Conservation (phyloP, 441 rosid genomes). For the Raphanus hybrid region DNA sequence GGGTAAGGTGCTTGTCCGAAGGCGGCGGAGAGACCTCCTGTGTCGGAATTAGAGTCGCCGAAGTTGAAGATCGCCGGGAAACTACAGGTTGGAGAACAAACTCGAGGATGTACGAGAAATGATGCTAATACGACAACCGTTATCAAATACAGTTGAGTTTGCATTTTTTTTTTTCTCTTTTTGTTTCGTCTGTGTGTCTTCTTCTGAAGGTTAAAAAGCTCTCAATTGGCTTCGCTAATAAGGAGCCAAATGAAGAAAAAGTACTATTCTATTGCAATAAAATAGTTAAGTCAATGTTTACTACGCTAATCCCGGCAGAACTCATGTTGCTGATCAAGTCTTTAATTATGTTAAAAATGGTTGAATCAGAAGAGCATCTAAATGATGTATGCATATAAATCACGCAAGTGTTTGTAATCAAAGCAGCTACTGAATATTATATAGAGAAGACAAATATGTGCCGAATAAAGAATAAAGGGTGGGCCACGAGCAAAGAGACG, state of each 20-base stretch:
- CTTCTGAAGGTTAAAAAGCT: neutral
- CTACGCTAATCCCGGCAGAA: neutral
- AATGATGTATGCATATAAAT: neutral
- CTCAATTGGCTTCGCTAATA: neutral
- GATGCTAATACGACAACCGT: slow-evolving; percentile 10
- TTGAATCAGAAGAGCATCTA: slow-evolving; percentile 6
- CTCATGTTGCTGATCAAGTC: neutral
- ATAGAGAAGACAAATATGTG: neutral
- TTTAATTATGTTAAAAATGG: slow-evolving; percentile 8
- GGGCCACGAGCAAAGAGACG: slow-evolving; percentile 1
- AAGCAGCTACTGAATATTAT: neutral
- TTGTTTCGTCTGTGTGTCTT: neutral
- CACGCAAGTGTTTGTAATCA: neutral
- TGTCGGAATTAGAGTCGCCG: slow-evolving; percentile 76
- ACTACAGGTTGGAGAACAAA: slow-evolving; percentile 35
- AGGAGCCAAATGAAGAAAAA: neutral
- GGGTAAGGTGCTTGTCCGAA: slow-evolving; percentile 64
- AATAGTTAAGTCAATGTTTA: slow-evolving; percentile 5
- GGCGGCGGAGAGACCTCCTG: slow-evolving; percentile 69
- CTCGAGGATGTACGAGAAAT: slow-evolving; percentile 18
- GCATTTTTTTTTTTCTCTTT: slow-evolving; percentile 16
- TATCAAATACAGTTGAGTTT: neutral
- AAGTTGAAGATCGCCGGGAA: slow-evolving; percentile 69
- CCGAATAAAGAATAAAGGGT: neutral
- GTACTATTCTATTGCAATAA: neutral